A percentile compares a stretch with the other conserved stretches of the same genome.
These are phyloP conservation scores for Arabidopsis thaliana DNA, from an alignment of 345 rosid species.

Conservation along the genomic window DNA sequence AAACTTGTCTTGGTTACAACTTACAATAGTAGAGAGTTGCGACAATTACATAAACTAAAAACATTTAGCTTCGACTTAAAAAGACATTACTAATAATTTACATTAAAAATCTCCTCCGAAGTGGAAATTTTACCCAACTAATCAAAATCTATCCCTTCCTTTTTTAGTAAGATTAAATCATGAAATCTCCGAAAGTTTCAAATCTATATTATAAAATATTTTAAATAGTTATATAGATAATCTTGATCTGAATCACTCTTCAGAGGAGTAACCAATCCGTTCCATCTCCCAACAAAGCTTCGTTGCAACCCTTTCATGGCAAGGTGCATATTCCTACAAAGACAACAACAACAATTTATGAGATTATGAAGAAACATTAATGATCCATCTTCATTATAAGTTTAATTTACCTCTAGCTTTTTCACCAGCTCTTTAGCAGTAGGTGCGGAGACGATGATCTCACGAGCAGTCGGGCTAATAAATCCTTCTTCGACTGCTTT, in stretches of 20 bases:
- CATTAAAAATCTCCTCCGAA: constrained; percentile 38
- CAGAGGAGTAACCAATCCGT: constrained; percentile 60
- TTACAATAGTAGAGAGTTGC: constrained; percentile 7
- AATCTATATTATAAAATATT: constrained; percentile 26
- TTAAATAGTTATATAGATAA: constrained; percentile 23
- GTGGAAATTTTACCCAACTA: constrained; percentile 42
- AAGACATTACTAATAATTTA: constrained; percentile 41
- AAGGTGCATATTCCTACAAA: constrained; percentile 81
- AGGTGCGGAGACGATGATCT: constrained; percentile 89
- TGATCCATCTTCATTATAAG: not conserved
- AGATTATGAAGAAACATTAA: constrained; percentile 14
- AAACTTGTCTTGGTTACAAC: constrained; percentile 11
- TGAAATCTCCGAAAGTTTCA: constrained; percentile 30
- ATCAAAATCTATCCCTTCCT: constrained; percentile 37
- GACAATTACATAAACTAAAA: constrained; percentile 13
- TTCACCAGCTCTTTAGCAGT: constrained; percentile 82
- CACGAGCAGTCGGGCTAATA: constrained; percentile 79
- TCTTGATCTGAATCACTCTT: constrained; percentile 36
- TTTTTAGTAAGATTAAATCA: constrained; percentile 43
- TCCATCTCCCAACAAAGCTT: constrained; percentile 93
- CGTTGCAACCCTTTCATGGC: constrained; percentile 80
- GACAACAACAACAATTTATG: not conserved
- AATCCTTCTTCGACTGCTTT: constrained; percentile 99
- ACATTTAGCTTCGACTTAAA: constrained; percentile 35
- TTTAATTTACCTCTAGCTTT: constrained; percentile 74